A percentile compares a stretch with the other conserved stretches of the same genome.
Evolutionary conservation across 306 rosid species (phyloP).

Genomic region (Rosa multiflora): DNA sequence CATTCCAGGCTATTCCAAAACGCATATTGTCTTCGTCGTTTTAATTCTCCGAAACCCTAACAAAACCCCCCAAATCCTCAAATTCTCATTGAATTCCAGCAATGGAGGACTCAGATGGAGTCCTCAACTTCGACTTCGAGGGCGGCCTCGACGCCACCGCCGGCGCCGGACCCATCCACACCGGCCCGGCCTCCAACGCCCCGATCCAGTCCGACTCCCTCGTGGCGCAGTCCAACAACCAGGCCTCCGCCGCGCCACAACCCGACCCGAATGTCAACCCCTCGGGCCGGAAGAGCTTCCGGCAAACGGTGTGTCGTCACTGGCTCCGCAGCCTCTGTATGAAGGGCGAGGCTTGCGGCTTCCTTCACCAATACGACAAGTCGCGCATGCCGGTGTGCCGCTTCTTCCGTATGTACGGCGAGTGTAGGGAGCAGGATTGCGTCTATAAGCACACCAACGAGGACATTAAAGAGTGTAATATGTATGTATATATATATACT

Average conservation of each 20-base stretch:
- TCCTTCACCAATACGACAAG: constrained; percentile 94
- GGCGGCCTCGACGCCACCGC: constrained; percentile 82
- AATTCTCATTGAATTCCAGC: background rate
- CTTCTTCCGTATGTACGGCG: constrained; percentile 82
- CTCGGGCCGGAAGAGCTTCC: constrained; percentile 75
- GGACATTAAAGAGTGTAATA: constrained; percentile 98
- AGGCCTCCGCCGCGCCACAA: constrained; percentile 18
- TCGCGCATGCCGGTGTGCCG: constrained; percentile 97
- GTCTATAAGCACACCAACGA: constrained; percentile 96
- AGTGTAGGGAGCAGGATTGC: constrained; percentile 98
- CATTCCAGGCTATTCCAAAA: background rate
- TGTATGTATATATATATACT: constrained; percentile 39
- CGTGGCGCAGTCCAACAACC: constrained; percentile 18
- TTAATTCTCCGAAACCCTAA: constrained; percentile 29
- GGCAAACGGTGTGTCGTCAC: constrained; percentile 98
- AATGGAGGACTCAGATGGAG: constrained; percentile 99
- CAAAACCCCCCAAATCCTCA: background rate
- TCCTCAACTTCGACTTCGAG: constrained; percentile 94
- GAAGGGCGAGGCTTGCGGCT: constrained; percentile 99
- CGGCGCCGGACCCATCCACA: constrained; percentile 40
- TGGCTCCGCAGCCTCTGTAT: constrained; percentile 94
- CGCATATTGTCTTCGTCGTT: background rate
- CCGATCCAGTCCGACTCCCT: constrained; percentile 45
- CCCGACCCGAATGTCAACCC: constrained; percentile 15
- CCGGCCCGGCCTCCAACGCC: constrained; percentile 43